phyloP scores from a whole-genome alignment of 768 basidiomycete species.

The Boletus subcaerulescens region DNA sequence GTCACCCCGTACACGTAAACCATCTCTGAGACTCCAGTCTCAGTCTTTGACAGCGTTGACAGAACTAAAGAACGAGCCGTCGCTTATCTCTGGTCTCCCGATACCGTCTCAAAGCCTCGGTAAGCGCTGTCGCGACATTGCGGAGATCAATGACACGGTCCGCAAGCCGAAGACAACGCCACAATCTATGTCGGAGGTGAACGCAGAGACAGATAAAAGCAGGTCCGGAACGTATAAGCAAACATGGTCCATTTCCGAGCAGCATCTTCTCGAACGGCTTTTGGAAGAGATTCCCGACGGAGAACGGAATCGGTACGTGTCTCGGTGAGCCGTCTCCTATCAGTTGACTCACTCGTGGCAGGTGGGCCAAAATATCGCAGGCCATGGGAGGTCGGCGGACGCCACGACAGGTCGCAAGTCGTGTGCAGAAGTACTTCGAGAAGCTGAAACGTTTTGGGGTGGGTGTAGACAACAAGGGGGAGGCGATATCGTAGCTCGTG shows the following conservation, averaged over 20 bases:
- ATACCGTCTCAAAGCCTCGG: conserved; percentile 20
- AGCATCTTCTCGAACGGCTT: conserved; percentile 71
- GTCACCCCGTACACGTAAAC: conserved; percentile 29
- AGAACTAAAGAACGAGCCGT: conserved; percentile 8
- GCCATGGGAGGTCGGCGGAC: conserved; percentile 79
- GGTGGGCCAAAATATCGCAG: conserved; percentile 78
- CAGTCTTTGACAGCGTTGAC: conserved; percentile 10
- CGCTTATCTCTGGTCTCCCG: conserved; percentile 7
- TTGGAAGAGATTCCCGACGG: conserved; percentile 75
- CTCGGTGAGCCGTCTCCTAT: background rate
- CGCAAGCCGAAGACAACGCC: conserved; percentile 17
- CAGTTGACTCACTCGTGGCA: conserved; percentile 27
- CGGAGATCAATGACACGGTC: conserved; percentile 15
- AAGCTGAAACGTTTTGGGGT: conserved; percentile 76
- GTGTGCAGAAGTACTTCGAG: conserved; percentile 86
- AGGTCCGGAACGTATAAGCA: conserved; percentile 73
- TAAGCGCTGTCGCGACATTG: conserved; percentile 26
- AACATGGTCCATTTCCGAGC: conserved; percentile 73
- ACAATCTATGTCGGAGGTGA: conserved; percentile 12
- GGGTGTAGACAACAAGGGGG: conserved; percentile 34
- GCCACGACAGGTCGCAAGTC: conserved; percentile 81
- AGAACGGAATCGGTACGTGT: conserved; percentile 65
- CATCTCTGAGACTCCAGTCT: conserved; percentile 29
- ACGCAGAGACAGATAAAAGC: conserved; percentile 24
- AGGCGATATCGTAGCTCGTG: conserved; percentile 18